These are phyloP conservation scores for Gaultheria prostrata DNA, from an alignment of 148 eudicot species.

Conservation along the genomic window DNA sequence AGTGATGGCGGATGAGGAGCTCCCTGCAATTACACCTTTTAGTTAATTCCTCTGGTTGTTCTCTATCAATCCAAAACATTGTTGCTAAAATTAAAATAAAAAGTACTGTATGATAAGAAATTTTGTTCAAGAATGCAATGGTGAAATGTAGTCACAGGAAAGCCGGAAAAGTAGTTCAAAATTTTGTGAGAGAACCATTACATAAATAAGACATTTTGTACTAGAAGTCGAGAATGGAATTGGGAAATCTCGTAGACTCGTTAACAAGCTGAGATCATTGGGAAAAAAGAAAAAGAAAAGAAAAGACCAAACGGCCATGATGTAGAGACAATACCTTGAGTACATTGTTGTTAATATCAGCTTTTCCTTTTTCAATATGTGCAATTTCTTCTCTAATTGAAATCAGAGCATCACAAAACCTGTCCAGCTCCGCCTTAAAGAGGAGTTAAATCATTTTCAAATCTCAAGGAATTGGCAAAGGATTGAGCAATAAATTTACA, in stretches of 20 bases:
- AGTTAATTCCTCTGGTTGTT: slow-evolving; percentile 15
- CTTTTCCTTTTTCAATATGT: slow-evolving; percentile 83
- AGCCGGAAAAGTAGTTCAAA: not conserved
- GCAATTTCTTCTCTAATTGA: slow-evolving; percentile 95
- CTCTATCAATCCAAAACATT: not conserved
- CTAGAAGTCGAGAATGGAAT: not conserved
- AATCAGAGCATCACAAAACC: slow-evolving; percentile 93
- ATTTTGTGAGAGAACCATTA: not conserved
- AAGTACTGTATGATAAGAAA: not conserved
- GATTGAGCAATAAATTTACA: slow-evolving; percentile 6
- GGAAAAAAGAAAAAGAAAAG: not conserved
- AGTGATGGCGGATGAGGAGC: slow-evolving; percentile 95
- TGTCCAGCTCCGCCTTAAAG: slow-evolving; percentile 82
- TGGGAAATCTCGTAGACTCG: not conserved
- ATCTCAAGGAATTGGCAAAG: not conserved
- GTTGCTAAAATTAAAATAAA: not conserved
- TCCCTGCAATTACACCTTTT: slow-evolving; percentile 50
- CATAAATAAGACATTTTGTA: not conserved
- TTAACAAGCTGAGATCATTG: not conserved
- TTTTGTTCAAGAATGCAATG: not conserved
- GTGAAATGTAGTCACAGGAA: not conserved
- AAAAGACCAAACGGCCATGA: not conserved
- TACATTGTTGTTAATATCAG: slow-evolving; percentile 78
- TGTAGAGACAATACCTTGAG: slow-evolving; percentile 61
- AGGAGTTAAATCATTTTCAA: slow-evolving; percentile 13